Conservation (phyloP, 805 yeast species). For the Kluyveromyces wickerhamii region DNA sequence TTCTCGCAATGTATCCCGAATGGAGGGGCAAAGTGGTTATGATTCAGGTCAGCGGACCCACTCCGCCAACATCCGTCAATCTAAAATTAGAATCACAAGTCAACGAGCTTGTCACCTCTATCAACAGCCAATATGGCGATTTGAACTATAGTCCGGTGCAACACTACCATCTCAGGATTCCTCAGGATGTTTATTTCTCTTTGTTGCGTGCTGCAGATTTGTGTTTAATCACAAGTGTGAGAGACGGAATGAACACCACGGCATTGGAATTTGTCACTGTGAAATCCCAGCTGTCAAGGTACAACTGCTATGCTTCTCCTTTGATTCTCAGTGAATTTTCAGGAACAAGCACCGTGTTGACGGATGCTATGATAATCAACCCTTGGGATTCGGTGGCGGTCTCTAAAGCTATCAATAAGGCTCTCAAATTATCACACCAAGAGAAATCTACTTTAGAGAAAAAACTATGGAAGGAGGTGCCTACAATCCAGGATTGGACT, state of each 20-base stretch:
- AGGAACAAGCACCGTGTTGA: constrained; percentile 69
- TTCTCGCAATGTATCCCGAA: constrained; percentile 84
- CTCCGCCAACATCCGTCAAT: constrained; percentile 32
- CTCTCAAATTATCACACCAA: constrained; percentile 47
- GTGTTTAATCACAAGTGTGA: constrained; percentile 78
- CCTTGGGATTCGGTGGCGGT: constrained; percentile 98
- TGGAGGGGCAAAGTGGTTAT: constrained; percentile 83
- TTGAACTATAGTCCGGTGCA: constrained; percentile 81
- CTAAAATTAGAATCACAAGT: constrained; percentile 71
- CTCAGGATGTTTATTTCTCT: constrained; percentile 83
- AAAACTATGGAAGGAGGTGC: constrained; percentile 55
- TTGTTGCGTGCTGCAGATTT: constrained; percentile 82
- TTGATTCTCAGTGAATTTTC: constrained; percentile 87
- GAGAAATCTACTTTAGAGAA: constrained; percentile 40
- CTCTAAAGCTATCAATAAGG: constrained; percentile 69
- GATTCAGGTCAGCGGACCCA: constrained; percentile 85
- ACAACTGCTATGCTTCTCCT: constrained; percentile 44
- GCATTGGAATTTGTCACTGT: constrained; percentile 88
- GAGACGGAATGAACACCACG: constrained; percentile 97
- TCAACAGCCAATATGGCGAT: constrained; percentile 79
- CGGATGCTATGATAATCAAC: constrained; percentile 74
- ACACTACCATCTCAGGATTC: constrained; percentile 86
- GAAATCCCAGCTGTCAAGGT: constrained; percentile 44
- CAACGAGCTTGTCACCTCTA: constrained; percentile 69
- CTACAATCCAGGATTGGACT: constrained; percentile 79